Evolutionary conservation across 345 rosid species (phyloP).

Genomic region (Heritiera littoralis): DNA sequence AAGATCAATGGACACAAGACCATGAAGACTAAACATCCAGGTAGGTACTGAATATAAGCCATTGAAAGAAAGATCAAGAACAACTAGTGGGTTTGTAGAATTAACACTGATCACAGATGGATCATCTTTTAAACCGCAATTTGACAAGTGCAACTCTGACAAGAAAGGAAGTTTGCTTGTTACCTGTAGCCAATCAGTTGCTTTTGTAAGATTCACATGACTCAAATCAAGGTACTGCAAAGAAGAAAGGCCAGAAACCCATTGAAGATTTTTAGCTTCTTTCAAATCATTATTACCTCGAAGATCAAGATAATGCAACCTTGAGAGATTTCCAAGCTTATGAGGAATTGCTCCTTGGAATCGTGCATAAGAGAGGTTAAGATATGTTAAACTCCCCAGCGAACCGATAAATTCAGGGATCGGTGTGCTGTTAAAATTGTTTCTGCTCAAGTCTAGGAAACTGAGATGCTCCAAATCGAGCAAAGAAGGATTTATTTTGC

Average conservation of each 20-base stretch:
- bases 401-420: constrained; percentile 15
- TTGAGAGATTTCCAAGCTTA: constrained; percentile 31
- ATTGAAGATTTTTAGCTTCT: constrained; percentile 19
- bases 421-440: background rate
- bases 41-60: background rate
- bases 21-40: constrained; percentile 19
- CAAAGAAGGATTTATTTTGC: background rate
- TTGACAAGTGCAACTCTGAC: constrained; percentile 2
- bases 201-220: background rate
- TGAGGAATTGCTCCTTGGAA: constrained; percentile 28
- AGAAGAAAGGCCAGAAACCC: constrained; percentile 30
- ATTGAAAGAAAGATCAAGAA: constrained; percentile 17
- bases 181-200: constrained; percentile 2
- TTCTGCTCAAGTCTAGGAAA: background rate
- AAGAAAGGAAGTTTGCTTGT: constrained; percentile 25
- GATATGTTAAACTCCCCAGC: constrained; percentile 36
- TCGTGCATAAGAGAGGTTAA: constrained; percentile 19
- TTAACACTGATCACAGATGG: background rate
- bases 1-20: constrained; percentile 19
- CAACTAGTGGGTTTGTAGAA: background rate
- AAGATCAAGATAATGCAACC: constrained; percentile 23
- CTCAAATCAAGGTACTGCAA: constrained; percentile 26
- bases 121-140: background rate
- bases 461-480: background rate
- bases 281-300: fast-evolving